Evolutionary conservation across 441 rosid genomes (phyloP), one percentile per base, ranked within the genome.

Genomic region (Erodium chrysanthum): DNA sequence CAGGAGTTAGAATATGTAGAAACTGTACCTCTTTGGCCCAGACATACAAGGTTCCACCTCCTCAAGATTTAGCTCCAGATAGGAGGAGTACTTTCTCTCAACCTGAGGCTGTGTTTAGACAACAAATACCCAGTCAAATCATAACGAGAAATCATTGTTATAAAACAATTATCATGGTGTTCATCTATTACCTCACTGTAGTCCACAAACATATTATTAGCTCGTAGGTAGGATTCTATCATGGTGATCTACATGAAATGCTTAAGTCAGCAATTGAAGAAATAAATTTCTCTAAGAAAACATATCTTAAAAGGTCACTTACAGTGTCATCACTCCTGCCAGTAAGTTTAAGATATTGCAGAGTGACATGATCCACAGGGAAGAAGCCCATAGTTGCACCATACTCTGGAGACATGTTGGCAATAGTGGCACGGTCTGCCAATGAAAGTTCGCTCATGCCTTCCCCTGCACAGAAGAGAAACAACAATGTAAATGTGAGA

Each of bases 321-420:
- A 89, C 96, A 63, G 87, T 88, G 67, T 92, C 92, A 66, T 80
- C 90, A 73, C 87, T 89, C 81, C 96, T 85, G 71, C 97, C 95
- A 14, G 95, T 92, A 76, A 92, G 71, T 80, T 73, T 85, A 68
- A 92, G 85, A 79, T 92, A 92, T 46, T 88, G 91, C 74, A 92
- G 76, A 20, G 97, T 89, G 66, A 89, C 90, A 78, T 86, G 89
- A 78, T 92, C 96, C 74, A 92, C 96, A 25, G 97, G 97, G 75
- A 92, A 92, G 84, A 92, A 92, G 59, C 96, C 97, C 97, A 92
- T 92, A 68, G 96, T 89, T 72, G 97, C 96, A 78, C 97, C 95
- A 64, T 92, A 92, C 77, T 92, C 97, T 2, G 96, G 97, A 76
- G 96, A 92, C 97, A 89, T 92, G 78, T 92, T 92, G 52, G 96